These are phyloP conservation scores for Psilocybe subaeruginosa DNA, from an alignment of 768 basidiomycete genomes.

Conservation along the genomic window DNA sequence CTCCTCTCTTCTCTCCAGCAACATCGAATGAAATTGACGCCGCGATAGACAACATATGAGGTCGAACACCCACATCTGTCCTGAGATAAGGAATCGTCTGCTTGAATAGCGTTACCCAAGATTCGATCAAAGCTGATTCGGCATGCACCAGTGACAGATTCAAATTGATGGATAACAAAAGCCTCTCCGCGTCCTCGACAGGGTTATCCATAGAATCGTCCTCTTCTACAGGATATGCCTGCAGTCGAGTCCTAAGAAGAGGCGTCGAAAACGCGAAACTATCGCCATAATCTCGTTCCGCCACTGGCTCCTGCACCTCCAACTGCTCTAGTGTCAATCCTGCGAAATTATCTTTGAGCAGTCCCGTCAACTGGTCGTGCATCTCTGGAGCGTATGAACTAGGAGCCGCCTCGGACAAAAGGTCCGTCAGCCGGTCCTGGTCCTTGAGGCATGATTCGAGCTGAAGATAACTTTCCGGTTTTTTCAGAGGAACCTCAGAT, in stretches of 20 bases:
- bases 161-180: constrained; percentile 77
- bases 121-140: constrained; percentile 71
- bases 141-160: constrained; percentile 86
- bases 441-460: constrained; percentile 60
- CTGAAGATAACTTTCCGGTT: constrained; percentile 62
- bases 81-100: constrained; percentile 67
- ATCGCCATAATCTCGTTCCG: constrained; percentile 80
- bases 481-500: constrained; percentile 37
- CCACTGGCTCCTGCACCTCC: constrained; percentile 58
- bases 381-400: constrained; percentile 75
- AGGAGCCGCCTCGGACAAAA: constrained; percentile 68
- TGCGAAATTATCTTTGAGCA: constrained; percentile 54
- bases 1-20: constrained; percentile 67
- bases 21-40: constrained; percentile 68
- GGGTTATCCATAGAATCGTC: constrained; percentile 41
- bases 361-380: constrained; percentile 60
- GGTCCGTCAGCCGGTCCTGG: constrained; percentile 66
- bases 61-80: constrained; percentile 57
- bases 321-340: constrained; percentile 69
- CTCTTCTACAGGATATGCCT: constrained; percentile 44
- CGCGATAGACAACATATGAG: constrained; percentile 57
- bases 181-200: constrained; percentile 54
- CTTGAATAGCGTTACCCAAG: constrained; percentile 77
- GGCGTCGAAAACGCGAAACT: constrained; percentile 72
- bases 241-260: constrained; percentile 63